Evolutionary conservation across 257 asterid species (phyloP), one percentile per base, ranked within the genome.

Genomic region (Paulownia fortunei): DNA sequence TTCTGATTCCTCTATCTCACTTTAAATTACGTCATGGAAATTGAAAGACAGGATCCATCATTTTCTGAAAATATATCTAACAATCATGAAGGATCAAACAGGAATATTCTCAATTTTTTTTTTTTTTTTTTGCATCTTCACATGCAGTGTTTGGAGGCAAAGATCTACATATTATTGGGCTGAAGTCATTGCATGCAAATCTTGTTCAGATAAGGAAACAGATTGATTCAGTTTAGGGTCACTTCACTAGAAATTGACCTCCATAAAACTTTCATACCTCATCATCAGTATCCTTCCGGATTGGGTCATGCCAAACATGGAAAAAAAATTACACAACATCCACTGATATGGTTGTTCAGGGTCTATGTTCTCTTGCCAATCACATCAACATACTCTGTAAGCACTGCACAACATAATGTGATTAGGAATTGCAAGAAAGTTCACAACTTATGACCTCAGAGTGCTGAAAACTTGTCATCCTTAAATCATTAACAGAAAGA

Each of bases 41-140:
- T 65, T 39, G 63, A 62, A 73, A 76, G 72, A 46, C 3, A 44
- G 30, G 85, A 56, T 54, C 42, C 72, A 72, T 79, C 76, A 58
- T 76, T 75, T 41, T 72, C 86, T 39, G 24, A 23, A 47, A 59
- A 69, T 62, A 55, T 74, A 44, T 51, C 54, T 58, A 19, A 32
- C 79, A 76, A 76, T 66, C 68, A 75, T 54, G 71, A 58, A 82
- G 86, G 34, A 82, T 75, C 72, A 78, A 78, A 80, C 8, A 16
- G 73, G 88, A 65, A 82, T 81, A 75, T 76, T 67, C 80, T 52
- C 15, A 5, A 2, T 11, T 42, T 18, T 56, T 15, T 39, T 19
- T 9, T 15, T 27, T 44, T 24, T 13, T 7, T 3, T 5, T 21
- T 58, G n/a, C n/a, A n/a, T n/a, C n/a, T 58, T 27, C 24, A 24